Percentiles rank a stretch among this genome's conserved stretches.
Evolutionary conservation across 345 rosid species (phyloP).

Genomic region (Sapria himalayana): DNA sequence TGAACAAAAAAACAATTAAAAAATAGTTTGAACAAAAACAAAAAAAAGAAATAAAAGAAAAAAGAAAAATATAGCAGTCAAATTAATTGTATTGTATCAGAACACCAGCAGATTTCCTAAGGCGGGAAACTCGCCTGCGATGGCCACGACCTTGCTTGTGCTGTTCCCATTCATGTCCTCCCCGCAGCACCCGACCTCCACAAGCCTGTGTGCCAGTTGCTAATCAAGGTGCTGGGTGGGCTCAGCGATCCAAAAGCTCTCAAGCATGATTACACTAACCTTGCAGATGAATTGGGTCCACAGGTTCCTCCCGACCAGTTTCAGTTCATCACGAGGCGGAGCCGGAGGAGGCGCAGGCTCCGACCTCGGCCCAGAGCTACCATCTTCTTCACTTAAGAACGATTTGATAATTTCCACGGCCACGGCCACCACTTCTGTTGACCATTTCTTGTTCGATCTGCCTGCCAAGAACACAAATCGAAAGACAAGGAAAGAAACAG

Average conservation of each 20-base stretch:
- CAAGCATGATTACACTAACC: slow-evolving; percentile 26
- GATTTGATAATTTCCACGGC: slow-evolving; percentile 24
- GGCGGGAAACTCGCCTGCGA: slow-evolving; percentile 37
- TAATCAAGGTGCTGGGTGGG: no score
- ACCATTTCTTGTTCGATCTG: slow-evolving; percentile 51
- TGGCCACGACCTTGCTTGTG: slow-evolving; percentile 66
- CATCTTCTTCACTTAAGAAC: slow-evolving; percentile 24
- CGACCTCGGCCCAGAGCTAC: slow-evolving; percentile 2
- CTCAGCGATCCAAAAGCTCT: no score
- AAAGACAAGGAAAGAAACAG: not conserved
- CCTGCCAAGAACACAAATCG: slow-evolving; percentile 17
- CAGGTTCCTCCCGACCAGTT: slow-evolving; percentile 31
- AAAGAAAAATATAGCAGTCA: no score
- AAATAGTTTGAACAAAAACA: no score
- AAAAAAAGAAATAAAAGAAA: no score
- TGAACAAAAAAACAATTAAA: no score
- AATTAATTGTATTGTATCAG: no score
- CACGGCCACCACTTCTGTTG: slow-evolving; percentile 37
- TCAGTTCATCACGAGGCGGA: slow-evolving; percentile 1
- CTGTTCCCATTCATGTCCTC: slow-evolving; percentile 88
- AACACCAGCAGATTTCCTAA: slow-evolving; percentile 29
- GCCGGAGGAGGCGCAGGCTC: slow-evolving; percentile 5
- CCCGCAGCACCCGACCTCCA: slow-evolving; percentile 70
- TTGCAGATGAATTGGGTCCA: slow-evolving; percentile 76
- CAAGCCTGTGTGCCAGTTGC: no score